phyloP scores from a whole-genome alignment of 2,329 filamentous ascomycete genomes.

The Colletotrichum agaves region DNA sequence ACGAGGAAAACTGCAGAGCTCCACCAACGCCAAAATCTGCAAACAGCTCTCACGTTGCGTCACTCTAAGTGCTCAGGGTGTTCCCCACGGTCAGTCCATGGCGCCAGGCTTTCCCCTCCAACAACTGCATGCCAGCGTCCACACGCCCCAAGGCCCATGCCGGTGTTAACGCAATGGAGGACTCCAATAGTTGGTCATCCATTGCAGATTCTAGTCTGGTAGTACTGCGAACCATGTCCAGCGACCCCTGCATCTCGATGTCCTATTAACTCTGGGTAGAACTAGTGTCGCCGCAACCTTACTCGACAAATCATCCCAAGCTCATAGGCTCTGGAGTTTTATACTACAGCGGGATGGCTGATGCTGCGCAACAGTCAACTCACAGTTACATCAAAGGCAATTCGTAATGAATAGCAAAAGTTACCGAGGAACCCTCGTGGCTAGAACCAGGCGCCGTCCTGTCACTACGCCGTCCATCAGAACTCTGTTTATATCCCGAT shows the following conservation, averaged over 20 bases:
- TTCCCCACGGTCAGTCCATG: conserved; percentile 1
- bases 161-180: background rate
- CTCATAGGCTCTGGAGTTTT: background rate
- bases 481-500: conserved; percentile 5
- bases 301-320: background rate
- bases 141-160: background rate
- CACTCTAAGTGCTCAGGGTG: conserved; percentile 15
- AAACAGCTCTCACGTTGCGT: conserved; percentile 24
- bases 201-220: background rate
- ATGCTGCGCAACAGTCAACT: conserved; percentile 1
- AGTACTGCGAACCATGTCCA: background rate
- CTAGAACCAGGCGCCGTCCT: background rate
- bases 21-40: background rate
- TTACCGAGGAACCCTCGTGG: background rate
- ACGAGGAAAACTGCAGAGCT: background rate
- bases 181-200: background rate
- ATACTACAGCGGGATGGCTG: conserved; percentile 10
- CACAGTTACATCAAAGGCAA: conserved; percentile 14
- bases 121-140: background rate
- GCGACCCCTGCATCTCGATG: conserved; percentile 3
- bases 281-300: background rate
- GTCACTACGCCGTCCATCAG: background rate
- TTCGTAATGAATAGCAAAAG: conserved; percentile 25
- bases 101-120: conserved; percentile 14
- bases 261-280: conserved; percentile 1